These are phyloP conservation scores for Chenopodium quinoa DNA, from an alignment of 148 eudicot genomes.

Conservation along the genomic window DNA sequence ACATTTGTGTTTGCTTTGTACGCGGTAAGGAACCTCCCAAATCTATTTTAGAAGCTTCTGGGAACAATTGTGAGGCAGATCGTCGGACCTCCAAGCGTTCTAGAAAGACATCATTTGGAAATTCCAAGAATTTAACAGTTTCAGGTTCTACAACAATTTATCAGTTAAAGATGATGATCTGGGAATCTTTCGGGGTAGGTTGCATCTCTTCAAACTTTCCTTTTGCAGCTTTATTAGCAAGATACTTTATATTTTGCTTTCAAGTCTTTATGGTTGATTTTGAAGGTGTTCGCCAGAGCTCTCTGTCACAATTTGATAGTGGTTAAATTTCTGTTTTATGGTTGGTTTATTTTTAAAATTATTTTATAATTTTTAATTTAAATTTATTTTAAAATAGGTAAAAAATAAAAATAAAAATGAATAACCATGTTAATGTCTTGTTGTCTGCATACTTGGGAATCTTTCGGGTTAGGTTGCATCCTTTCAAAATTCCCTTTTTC, in stretches of 20 bases:
- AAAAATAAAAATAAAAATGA: too few species aligned
- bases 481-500: background rate
- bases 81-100: constrained; percentile 97
- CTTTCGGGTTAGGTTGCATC: constrained; percentile 82
- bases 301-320: background rate
- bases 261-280: constrained; percentile 1
- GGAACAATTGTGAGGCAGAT: constrained; percentile 59
- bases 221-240: background rate
- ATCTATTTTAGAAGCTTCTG: constrained; percentile 81
- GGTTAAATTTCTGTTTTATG: background rate
- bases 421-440: too few species aligned
- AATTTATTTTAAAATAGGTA: too few species aligned
- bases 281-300: background rate
- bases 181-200: constrained; percentile 99
- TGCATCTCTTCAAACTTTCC: constrained; percentile 21
- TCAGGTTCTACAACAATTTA: constrained; percentile 88
- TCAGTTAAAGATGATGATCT: constrained; percentile 97
- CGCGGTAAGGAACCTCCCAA: constrained; percentile 92
- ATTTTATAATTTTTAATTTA: too few species aligned
- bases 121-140: constrained; percentile 73
- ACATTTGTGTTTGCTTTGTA: constrained; percentile 76
- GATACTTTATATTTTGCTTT: background rate
- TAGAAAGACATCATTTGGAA: constrained; percentile 74
- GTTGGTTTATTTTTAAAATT: too few species aligned
- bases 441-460: constrained; percentile 51